Evolutionary conservation across 192 early-diverging fungal species (phyloP), one percentile per base, ranked within the genome.

Genomic region (Fimicolochytrium jonesii): DNA sequence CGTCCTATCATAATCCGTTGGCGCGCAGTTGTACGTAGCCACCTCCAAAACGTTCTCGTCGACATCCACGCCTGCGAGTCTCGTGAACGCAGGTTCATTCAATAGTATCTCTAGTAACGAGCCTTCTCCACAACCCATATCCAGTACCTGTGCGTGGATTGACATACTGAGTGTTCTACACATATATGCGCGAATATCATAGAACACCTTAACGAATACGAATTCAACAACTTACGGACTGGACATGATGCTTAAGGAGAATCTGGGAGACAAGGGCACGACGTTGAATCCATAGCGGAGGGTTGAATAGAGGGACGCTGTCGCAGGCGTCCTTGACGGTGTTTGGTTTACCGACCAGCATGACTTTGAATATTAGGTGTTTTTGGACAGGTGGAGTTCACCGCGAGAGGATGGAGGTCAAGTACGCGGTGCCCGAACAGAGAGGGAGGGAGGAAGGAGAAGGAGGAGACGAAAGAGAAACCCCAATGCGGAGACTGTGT

Each of bases 51-150:
- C 48, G 1, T 64, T 72, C 0, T 20, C 37, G 63, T 72, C 66
- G n/a, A 92, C 49, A 54, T 96, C 92, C 44, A 96, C 66, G 6
- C 92, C 91, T 36, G 66, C 77, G 17, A 96, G 69, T 31, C 60
- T 68, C 0, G 69, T 77, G 22, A 92, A 84, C 34, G 68, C 74
- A 39, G 73, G 54, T 59, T 86, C 81, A 17, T 79, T 74, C 11
- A 84, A 60, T 15, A 96, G 76, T 46, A 88, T 85, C 10, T 81
- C 70, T 4, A 89, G 65, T 42, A 96, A 56, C 17, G 84, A 73
- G 18, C 85, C 92, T 47, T 91, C 90, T 39, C 94, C 94, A 69
- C 92, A 94, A 0, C 94, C 94, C 47, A 87, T 77, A 56, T 96
- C 94, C 20, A 92, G 67, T n/a, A 94, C 86, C 76, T 86, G 28